Evolutionary conservation across 2,329 filamentous ascomycete species (phyloP).

Genomic region (Metarhizium guizhouense): DNA sequence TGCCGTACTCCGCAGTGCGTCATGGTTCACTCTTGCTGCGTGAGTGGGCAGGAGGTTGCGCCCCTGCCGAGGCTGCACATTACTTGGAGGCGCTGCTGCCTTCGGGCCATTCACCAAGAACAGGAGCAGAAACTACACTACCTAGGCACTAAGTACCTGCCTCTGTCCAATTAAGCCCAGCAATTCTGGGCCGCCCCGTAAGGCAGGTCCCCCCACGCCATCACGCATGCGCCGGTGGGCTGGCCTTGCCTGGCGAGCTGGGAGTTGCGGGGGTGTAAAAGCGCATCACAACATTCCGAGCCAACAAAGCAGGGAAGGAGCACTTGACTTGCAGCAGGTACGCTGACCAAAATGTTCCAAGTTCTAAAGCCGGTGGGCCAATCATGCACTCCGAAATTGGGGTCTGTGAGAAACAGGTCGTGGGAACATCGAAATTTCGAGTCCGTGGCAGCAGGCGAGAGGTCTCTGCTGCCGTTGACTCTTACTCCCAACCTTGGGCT

Average conservation of each 20-base stretch:
- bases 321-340: not conserved
- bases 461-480: too few relatives aligned
- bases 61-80: too few relatives aligned
- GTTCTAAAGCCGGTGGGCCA: not conserved
- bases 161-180: not conserved
- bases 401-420: not conserved
- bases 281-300: not conserved
- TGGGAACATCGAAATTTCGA: not conserved
- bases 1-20: not conserved
- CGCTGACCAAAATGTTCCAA: not conserved
- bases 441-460: not conserved
- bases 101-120: too few relatives aligned
- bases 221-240: not conserved
- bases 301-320: not conserved
- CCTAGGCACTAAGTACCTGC: too few relatives aligned
- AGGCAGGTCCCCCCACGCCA: slow-evolving; percentile 5
- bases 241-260: not conserved
- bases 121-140: too few relatives aligned
- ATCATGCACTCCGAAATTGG: not conserved
- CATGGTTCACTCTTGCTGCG: not conserved
- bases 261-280: not conserved
- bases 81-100: too few relatives aligned
- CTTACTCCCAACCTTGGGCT: too few relatives aligned
- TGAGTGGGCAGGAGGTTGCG: not conserved
- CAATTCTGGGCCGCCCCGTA: slow-evolving; percentile 1